Base-by-base conservation (phyloP, 805 yeast genomes). In the Ogataea ramenticola region DNA sequence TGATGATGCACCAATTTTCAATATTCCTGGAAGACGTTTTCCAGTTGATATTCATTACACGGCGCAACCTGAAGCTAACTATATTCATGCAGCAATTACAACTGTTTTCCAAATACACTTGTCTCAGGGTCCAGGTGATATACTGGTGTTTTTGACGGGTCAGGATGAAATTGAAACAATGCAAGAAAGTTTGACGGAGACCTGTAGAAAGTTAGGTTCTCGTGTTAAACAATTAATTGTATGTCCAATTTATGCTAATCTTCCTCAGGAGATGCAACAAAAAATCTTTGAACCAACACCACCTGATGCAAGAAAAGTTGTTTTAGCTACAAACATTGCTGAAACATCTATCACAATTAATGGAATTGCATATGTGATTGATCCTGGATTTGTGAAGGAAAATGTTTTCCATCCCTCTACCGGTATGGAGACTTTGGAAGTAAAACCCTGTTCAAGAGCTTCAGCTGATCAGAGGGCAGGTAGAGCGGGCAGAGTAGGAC, bases 381-480 rank as follows among this genome's bases (percentile, higher is more conserved):
- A 93, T 61, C 88, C 96, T 0, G 99, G 99, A 0, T 88, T 86
- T 60, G 91, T 90, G 20, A 93, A 93, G 64, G 93, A 90, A 54
- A 91, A 88, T 56, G 85, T 87, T 3, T 91, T 78, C 64, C 89
- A 90, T 55, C 88, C 97, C 1, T 65, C 83, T 20, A 80, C 88
- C 7, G 90, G 97, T 15, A 90, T 91, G 80, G 95, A 89, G 47
- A 82, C 90, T 30, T 71, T 93, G 47, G 78, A 83, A 39, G 89
- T 93, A 5, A 78, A 82, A 15, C 95, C 96, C 0, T 88, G 95
- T 49, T 90, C 98, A 0, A 81, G 82, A 56, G 99, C 99, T 0
- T 89, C 96, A 36, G 97, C 96, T 0, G 90, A 88, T 55, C 99
- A 93, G 65, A 72, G 99, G 56, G 90, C 96, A 1, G 99, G 99